phyloP scores from a whole-genome alignment of 805 yeast genomes.

The Suhomyces prunicola region DNA sequence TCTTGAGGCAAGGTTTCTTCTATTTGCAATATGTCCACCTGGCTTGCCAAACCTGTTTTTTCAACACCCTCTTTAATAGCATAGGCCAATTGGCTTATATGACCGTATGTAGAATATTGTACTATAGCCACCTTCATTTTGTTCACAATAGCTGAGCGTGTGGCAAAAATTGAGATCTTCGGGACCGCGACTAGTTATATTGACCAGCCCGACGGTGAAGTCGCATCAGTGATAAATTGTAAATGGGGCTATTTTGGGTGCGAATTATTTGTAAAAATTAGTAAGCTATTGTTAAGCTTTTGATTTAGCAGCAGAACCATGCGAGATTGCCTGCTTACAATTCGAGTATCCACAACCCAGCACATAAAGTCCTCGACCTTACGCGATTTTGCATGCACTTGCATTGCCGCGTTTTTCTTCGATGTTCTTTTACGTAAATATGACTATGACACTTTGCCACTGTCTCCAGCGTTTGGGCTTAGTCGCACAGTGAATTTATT shows the following conservation, averaged over 20 bases:
- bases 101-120: constrained; percentile 81
- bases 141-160: not conserved
- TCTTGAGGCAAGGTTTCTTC: constrained; percentile 72
- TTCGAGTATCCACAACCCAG: not conserved
- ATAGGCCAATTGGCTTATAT: constrained; percentile 66
- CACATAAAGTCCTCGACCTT: no score
- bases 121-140: constrained; percentile 63
- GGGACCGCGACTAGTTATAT: not conserved
- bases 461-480: not conserved
- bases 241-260: not conserved
- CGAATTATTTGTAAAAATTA: not conserved
- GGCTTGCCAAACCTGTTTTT: constrained; percentile 54
- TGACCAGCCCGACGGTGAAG: not conserved
- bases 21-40: constrained; percentile 72
- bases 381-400: not conserved
- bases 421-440: not conserved
- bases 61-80: constrained; percentile 67
- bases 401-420: not conserved
- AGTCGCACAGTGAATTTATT: not conserved
- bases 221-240: not conserved
- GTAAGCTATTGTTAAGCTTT: not conserved
- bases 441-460: not conserved
- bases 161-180: not conserved
- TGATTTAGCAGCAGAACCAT: no score
- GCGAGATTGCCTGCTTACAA: not conserved